Conservation (phyloP, 2,329 filamentous ascomycete species). For the Trichoderma cornu-damae region DNA sequence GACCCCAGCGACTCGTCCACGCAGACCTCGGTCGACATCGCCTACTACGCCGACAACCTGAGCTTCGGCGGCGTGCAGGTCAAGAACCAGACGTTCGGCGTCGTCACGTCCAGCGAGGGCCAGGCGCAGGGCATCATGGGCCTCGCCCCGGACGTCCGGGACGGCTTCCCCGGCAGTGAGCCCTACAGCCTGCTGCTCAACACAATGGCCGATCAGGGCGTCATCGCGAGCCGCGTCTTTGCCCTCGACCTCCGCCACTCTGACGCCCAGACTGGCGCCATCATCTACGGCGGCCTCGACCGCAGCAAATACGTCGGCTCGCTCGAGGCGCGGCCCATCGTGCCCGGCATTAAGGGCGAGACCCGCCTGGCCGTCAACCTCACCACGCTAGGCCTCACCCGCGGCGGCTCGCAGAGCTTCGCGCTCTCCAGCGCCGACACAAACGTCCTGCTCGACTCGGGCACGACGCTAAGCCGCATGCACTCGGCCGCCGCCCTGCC, state of each 20-base stretch:
- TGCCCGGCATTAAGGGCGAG: constrained; percentile 35
- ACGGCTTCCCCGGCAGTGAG: constrained; percentile 34
- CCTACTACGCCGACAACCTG: constrained; percentile 44
- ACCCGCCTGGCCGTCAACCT: constrained; percentile 36
- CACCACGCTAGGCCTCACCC: constrained; percentile 30
- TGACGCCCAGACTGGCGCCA: constrained; percentile 40
- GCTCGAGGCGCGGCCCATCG: constrained; percentile 41
- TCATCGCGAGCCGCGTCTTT: constrained; percentile 48
- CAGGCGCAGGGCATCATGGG: constrained; percentile 50
- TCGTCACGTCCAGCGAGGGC: constrained; percentile 41
- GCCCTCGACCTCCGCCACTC: constrained; percentile 46
- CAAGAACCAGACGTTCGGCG: constrained; percentile 46
- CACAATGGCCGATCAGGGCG: constrained; percentile 41
- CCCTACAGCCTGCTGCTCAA: constrained; percentile 53
- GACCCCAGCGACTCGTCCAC: constrained; percentile 34
- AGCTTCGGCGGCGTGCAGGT: constrained; percentile 41
- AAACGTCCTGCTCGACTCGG: constrained; percentile 48
- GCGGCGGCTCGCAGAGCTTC: constrained; percentile 23
- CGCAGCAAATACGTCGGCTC: constrained; percentile 47
- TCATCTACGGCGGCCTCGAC: constrained; percentile 52
- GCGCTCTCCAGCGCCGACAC: constrained; percentile 30
- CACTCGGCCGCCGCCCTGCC: constrained; percentile 39
- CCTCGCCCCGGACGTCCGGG: constrained; percentile 39
- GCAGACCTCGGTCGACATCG: constrained; percentile 38
- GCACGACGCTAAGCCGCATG: constrained; percentile 46